Evolutionary conservation across 345 rosid genomes (phyloP).

Genomic region (Eucalyptus marginata): DNA sequence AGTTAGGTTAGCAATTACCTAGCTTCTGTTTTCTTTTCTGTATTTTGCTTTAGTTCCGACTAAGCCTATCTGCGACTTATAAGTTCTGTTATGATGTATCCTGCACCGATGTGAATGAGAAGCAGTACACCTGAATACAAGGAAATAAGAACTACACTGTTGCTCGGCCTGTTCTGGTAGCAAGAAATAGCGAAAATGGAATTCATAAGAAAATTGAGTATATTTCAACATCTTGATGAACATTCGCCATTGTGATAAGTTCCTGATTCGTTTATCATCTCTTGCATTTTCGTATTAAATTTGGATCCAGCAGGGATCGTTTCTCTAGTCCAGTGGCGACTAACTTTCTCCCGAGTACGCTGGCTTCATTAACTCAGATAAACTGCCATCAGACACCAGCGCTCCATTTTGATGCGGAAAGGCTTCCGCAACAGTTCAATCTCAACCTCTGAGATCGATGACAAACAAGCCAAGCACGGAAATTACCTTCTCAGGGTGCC

Average conservation of each 20-base stretch:
- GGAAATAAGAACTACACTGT: not conserved
- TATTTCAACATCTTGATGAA: not conserved
- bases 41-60: not conserved
- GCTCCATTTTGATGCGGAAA: not conserved
- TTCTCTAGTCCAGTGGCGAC: not conserved
- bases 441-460: not conserved
- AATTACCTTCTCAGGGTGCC: not conserved
- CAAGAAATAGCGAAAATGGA: not conserved
- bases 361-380: not conserved
- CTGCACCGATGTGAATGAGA: not conserved
- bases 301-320: not conserved
- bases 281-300: not conserved
- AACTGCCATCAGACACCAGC: not conserved
- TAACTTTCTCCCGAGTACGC: not conserved
- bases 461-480: not conserved
- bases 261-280: not conserved
- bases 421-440: not conserved
- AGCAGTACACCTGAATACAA: not conserved
- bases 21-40: not conserved
- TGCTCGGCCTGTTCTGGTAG: not conserved
- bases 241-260: not conserved
- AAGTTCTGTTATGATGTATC: not conserved
- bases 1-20: not conserved
- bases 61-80: not conserved
- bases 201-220: not conserved